A percentile compares a stretch with the other conserved stretches of the same genome.
These are phyloP conservation scores for Plasmodium relictum DNA, from an alignment of 169 alveolate species.

Conservation along the genomic window DNA sequence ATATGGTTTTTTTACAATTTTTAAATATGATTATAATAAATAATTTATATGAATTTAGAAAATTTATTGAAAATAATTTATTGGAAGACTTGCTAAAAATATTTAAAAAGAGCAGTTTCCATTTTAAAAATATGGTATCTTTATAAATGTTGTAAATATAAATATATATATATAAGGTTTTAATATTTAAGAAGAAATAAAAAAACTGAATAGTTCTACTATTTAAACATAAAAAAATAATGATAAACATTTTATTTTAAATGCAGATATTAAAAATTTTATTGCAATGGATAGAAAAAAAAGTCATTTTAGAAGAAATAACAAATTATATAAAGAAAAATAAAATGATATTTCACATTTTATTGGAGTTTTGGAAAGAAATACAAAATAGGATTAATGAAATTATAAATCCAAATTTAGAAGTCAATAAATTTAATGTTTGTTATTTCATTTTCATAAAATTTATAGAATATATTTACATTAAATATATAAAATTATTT, in stretches of 20 bases:
- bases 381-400: neutral
- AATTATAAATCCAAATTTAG: no score
- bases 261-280: slow-evolving; percentile 16
- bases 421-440: no score
- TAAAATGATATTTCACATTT: slow-evolving; percentile 22
- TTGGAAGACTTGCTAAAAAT: slow-evolving; percentile 20
- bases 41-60: slow-evolving; percentile 42
- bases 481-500: no score
- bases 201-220: no score
- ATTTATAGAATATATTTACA: neutral
- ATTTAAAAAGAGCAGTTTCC: neutral
- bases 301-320: neutral
- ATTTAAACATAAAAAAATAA: no score
- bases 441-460: no score
- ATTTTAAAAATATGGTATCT: slow-evolving; percentile 7
- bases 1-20: slow-evolving; percentile 27
- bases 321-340: slow-evolving; percentile 19
- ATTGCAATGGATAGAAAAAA: slow-evolving; percentile 30
- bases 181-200: no score
- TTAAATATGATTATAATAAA: slow-evolving; percentile 41
- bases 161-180: no score
- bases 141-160: no score
- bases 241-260: neutral
- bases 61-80: slow-evolving; percentile 10
- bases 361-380: slow-evolving; percentile 32